Evolutionary conservation across 345 rosid genomes (phyloP).

Genomic region (Eucalyptus pauciflora): DNA sequence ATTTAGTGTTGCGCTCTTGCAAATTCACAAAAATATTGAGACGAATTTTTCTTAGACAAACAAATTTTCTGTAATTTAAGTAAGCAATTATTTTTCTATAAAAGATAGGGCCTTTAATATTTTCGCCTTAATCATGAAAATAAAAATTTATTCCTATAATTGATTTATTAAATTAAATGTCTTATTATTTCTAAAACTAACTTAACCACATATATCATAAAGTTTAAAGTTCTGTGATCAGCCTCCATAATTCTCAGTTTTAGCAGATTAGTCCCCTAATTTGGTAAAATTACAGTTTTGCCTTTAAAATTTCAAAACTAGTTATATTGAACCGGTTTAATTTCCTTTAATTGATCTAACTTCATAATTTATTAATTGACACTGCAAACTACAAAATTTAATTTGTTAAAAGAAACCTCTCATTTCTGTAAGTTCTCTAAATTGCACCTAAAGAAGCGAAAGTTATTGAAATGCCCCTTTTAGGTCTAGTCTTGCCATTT

Average conservation of each 20-base stretch:
- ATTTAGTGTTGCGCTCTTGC: neutral
- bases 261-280: neutral
- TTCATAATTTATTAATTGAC: neutral
- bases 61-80: neutral
- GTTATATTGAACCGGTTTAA: neutral
- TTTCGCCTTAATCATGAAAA: rapidly evolving
- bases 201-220: neutral
- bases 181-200: neutral
- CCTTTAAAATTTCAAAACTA: neutral
- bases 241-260: neutral
- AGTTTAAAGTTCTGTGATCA: neutral
- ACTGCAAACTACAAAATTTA: neutral
- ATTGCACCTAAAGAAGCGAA: neutral
- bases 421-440: neutral
- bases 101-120: neutral
- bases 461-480: neutral
- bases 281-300: neutral
- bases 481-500: neutral
- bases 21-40: neutral
- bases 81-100: neutral
- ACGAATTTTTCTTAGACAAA: neutral
- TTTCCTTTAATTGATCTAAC: neutral
- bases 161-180: neutral
- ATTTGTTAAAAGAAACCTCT: neutral
- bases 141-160: neutral